Evolutionary conservation across 2,329 filamentous ascomycete species (phyloP), one percentile per base, ranked within the genome.

Genomic region (Metarhizium brunneum): DNA sequence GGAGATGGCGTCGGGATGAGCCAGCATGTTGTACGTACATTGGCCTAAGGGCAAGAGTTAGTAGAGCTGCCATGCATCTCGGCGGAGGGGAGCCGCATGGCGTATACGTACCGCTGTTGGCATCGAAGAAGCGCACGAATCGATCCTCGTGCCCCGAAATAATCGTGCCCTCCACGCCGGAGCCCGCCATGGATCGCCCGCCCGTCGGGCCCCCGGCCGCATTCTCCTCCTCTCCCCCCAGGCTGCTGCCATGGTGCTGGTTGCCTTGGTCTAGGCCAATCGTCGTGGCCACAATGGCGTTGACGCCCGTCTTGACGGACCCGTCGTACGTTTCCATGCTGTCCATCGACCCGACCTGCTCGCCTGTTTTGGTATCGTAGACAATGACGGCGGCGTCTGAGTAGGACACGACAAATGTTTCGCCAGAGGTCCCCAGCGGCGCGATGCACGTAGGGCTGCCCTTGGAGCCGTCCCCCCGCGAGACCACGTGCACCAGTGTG

Each of bases 21-120:
- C 94, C 57, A 97, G 84, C 94, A 99, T 99, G 66, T 88, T 95
- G 73, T 99, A 99, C 60, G 94, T 97, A 74, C 92, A 96, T 90
- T 99, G 94, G 56, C 94, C 94, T 97, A 61, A n/a, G 10, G 29
- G 10, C 10, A 2, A 40, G 48, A n/a, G 50, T 38, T 7, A 38
- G 45, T 11, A 6, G 18, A 14, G 6, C 7, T 5, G 42, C 8
- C 42, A 20, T 6, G 16, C 42, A 20, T 20, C 6, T 45, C 11
- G n/a, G 13, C 25, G 18, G n/a, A 6, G 29, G 25, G 25, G 4
- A 25, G 25, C 25, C 16, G 18, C 42, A 6, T 10, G n/a, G 16
- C 18, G 42, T 20, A 3, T 6, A 83, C 89, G 73, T 87, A 97
- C 94, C 94, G 73, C 90, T 96, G 68, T 99, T 97, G 60, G 94